Conservation (phyloP, 2,329 filamentous ascomycete species). For the Aspergillus sp. region DNA sequence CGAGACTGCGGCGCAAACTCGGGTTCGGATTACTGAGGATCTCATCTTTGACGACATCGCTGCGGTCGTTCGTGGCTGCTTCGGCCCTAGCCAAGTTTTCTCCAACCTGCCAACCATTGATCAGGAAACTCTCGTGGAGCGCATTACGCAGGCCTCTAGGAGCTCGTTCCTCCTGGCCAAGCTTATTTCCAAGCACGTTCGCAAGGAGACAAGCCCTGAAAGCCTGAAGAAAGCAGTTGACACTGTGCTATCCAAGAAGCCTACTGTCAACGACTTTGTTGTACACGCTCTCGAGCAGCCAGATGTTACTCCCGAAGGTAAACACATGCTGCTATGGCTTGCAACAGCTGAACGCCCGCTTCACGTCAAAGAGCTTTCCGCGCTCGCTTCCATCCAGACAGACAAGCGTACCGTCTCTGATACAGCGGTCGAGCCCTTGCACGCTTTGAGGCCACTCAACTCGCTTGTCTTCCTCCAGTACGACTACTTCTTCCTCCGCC, state of each 20-base stretch:
- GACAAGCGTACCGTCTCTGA: slow-evolving; percentile 32
- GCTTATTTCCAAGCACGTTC: slow-evolving; percentile 31
- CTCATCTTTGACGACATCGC: slow-evolving; percentile 39
- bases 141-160: slow-evolving; percentile 33
- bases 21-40: slow-evolving; percentile 30
- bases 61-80: slow-evolving; percentile 30
- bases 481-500: slow-evolving; percentile 36
- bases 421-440: slow-evolving; percentile 23
- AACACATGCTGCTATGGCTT: slow-evolving; percentile 38
- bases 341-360: slow-evolving; percentile 38
- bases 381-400: slow-evolving; percentile 29
- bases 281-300: slow-evolving; percentile 24
- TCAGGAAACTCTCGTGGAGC: slow-evolving; percentile 33
- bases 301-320: slow-evolving; percentile 29
- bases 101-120: slow-evolving; percentile 28
- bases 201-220: slow-evolving; percentile 27
- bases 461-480: slow-evolving; percentile 37
- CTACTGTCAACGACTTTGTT: slow-evolving; percentile 34
- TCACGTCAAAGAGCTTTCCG: slow-evolving; percentile 30
- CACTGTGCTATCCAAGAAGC: slow-evolving; percentile 24
- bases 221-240: slow-evolving; percentile 31
- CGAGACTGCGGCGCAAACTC: slow-evolving; percentile 9
- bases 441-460: slow-evolving; percentile 29
- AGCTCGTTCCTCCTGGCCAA: slow-evolving; percentile 44
- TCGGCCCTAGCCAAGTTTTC: slow-evolving; percentile 27